A percentile compares a stretch with the other conserved stretches of the same genome.
phyloP scores from a whole-genome alignment of 805 yeast genomes.

The Lipomyces kockii region DNA sequence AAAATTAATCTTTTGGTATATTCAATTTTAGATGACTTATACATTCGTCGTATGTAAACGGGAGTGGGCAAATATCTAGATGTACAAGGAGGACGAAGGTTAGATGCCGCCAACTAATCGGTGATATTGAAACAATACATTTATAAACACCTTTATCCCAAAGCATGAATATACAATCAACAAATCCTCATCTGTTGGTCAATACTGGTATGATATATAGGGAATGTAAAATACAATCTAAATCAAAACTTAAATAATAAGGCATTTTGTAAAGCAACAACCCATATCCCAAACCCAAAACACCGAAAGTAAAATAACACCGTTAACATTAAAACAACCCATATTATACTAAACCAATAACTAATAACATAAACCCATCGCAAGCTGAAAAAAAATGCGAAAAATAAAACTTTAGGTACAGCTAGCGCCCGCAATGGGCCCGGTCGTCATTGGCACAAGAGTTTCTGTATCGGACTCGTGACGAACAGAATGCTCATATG shows the following conservation, averaged over 20 bases:
- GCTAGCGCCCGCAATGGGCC: background rate
- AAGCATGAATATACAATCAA: background rate
- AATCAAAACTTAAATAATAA: background rate
- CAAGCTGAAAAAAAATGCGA: background rate
- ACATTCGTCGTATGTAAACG: no score
- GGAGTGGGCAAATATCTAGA: background rate
- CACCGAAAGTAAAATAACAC: background rate
- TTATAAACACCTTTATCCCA: background rate
- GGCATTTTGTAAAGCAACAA: slow-evolving; percentile 7
- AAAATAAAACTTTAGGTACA: background rate
- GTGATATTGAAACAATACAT: background rate
- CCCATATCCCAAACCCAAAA: background rate
- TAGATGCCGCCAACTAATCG: background rate
- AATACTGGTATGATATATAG: background rate
- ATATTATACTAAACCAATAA: background rate
- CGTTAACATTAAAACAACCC: background rate
- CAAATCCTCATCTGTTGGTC: background rate
- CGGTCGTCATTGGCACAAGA: background rate
- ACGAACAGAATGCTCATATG: slow-evolving; percentile 23
- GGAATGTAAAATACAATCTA: background rate
- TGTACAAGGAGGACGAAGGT: background rate
- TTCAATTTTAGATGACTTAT: background rate
- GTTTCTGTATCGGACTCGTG: background rate
- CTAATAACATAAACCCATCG: background rate
- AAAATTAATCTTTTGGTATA: no score